Evolutionary conservation across 2,329 filamentous ascomycete species (phyloP).

Genomic region (Emergomyces pasteurianus): DNA sequence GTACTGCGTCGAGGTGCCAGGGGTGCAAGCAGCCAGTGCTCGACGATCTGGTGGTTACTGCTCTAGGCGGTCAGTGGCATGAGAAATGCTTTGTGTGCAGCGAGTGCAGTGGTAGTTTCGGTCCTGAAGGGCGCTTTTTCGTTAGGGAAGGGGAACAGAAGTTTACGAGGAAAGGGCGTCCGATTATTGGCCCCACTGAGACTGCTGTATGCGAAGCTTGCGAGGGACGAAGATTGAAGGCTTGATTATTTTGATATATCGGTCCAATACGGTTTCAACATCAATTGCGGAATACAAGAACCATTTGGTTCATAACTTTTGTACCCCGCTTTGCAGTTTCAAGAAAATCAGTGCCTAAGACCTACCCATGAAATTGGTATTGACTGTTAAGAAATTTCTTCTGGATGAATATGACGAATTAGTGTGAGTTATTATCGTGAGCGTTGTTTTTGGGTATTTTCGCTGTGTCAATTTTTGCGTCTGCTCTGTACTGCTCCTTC

Average conservation of each 20-base stretch:
- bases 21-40: slow-evolving; percentile 76
- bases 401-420: neutral
- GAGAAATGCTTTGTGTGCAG: slow-evolving; percentile 78
- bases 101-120: slow-evolving; percentile 49
- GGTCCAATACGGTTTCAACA: neutral
- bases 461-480: neutral
- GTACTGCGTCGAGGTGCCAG: slow-evolving; percentile 79
- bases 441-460: neutral
- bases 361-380: neutral
- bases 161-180: slow-evolving; percentile 33
- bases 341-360: neutral
- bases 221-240: slow-evolving; percentile 51
- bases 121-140: slow-evolving; percentile 50
- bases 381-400: neutral
- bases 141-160: slow-evolving; percentile 42
- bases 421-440: neutral
- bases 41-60: slow-evolving; percentile 80
- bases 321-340: neutral
- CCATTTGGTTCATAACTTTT: neutral
- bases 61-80: slow-evolving; percentile 88
- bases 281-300: neutral
- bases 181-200: slow-evolving; percentile 38
- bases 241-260: slow-evolving; percentile 13
- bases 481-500: neutral
- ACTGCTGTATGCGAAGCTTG: slow-evolving; percentile 51